Evolutionary conservation across 2,329 filamentous ascomycete species (phyloP).

Genomic region (Parafenestella ontariensis): DNA sequence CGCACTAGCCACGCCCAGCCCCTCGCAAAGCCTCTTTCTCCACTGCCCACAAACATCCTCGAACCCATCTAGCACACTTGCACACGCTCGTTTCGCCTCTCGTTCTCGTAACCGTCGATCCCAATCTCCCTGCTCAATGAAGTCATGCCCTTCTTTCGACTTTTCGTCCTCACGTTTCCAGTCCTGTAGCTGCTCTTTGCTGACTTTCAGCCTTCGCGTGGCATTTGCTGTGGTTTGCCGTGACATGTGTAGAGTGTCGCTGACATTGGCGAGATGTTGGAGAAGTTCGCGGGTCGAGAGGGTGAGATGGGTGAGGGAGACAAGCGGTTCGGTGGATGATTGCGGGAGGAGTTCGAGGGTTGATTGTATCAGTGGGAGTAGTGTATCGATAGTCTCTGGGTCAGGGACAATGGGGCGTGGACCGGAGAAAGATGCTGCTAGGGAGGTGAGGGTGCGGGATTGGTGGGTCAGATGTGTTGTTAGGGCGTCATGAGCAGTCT

Average conservation of each 20-base stretch:
- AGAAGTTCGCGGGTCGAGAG: constrained; percentile 73
- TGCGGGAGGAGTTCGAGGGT: constrained; percentile 72
- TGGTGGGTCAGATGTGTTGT: constrained; percentile 78
- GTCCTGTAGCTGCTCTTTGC: constrained; percentile 84
- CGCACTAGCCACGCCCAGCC: constrained; percentile 47
- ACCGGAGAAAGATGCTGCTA: constrained; percentile 75
- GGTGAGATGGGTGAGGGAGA: constrained; percentile 71
- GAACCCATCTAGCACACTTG: constrained; percentile 89
- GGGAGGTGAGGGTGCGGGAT: constrained; percentile 75
- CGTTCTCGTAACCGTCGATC: constrained; percentile 75
- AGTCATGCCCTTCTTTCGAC: constrained; percentile 80
- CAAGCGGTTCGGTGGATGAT: constrained; percentile 69
- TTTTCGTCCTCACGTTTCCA: constrained; percentile 83
- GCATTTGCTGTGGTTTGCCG: constrained; percentile 86
- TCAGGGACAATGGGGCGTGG: constrained; percentile 70
- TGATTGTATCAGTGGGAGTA: constrained; percentile 71
- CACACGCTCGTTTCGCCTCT: constrained; percentile 83
- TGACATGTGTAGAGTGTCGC: constrained; percentile 93
- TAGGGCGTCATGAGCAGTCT: constrained; percentile 76
- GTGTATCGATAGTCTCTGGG: constrained; percentile 69
- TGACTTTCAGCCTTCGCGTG: constrained; percentile 77
- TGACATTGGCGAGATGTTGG: constrained; percentile 82
- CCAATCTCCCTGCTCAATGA: constrained; percentile 85
- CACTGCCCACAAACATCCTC: constrained; percentile 88
- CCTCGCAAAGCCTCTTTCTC: constrained; percentile 73